A percentile compares a stretch with the other conserved stretches of the same genome.
Evolutionary conservation across 176 grass and related monocot genomes (phyloP).

Genomic region (Cenchrus fungigraminus): DNA sequence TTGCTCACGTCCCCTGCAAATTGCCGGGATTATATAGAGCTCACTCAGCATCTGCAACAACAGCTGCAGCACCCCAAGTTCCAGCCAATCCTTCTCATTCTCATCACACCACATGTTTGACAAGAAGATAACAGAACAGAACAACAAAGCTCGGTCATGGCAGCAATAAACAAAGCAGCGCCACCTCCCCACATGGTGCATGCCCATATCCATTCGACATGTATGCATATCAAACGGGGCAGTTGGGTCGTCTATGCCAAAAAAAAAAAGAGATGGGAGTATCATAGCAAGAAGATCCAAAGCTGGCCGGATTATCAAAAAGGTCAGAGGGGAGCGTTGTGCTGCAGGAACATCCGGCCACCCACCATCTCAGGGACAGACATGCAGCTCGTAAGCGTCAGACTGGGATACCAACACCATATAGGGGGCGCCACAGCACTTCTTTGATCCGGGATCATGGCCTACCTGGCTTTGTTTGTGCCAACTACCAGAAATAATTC

Average conservation of each 20-base stretch:
- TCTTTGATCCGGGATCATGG: constrained; percentile 46
- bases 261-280: neutral
- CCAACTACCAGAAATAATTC: constrained; percentile 52
- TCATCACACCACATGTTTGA: constrained; percentile 45
- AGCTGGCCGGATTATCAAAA: constrained; percentile 25
- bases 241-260: constrained; percentile 29
- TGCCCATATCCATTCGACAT: constrained; percentile 29
- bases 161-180: constrained; percentile 31
- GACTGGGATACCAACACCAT: constrained; percentile 43
- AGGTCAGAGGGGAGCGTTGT: neutral
- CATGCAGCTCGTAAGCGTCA: constrained; percentile 37
- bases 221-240: constrained; percentile 17
- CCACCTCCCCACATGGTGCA: constrained; percentile 36
- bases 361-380: constrained; percentile 36
- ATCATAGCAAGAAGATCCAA: constrained; percentile 18
- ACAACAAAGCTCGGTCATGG: constrained; percentile 14
- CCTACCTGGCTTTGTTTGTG: constrained; percentile 46
- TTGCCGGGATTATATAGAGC: neutral
- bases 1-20: constrained; percentile 20
- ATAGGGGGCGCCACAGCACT: neutral
- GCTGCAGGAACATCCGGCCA: constrained; percentile 25
- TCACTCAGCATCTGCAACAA: neutral
- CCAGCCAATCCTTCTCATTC: constrained; percentile 1
- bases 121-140: constrained; percentile 27
- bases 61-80: neutral